Base-by-base conservation (phyloP, 768 basidiomycete species). In the Naganishia antarctica region DNA sequence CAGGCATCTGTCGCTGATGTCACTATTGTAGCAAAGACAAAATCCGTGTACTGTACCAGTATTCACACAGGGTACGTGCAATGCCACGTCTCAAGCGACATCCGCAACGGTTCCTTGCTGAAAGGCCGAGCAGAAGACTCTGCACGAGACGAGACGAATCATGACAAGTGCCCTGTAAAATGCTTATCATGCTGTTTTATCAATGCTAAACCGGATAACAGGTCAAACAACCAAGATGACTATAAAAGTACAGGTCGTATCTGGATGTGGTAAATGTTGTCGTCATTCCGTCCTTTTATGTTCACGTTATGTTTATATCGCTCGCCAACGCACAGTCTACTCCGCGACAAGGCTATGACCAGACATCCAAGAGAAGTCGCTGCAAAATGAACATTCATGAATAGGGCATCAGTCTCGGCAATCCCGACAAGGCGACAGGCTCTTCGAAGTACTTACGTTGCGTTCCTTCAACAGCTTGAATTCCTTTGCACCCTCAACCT, bases 381-480 rank as follows among this genome's bases (percentile, higher is more conserved):
- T 67, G 57, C 31, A 46, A 32, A 47, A 4, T 15, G 25, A 21
- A 37, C 3, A 23, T 26, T 16, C 25, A 6, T 3, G 0, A 11
- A 48, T 18, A 23, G 15, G n/a, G n/a, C n/a, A n/a, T n/a, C n/a
- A n/a, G n/a, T n/a, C n/a, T 21, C 44, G 16, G 11, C n/a, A 13
- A 48, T n/a, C n/a, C 13, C 28, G 25, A 48, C 34, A 28, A 12
- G 28, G 45, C 11, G 18, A 77, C 76, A 72, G 15, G 34, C 8
- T 37, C 34, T 37, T 7, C 34, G 34, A 15, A 37, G 15, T 7
- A 15, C 34, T 37, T 67, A 77, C 76, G 63, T 77, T 75, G 45
- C 76, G 67, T 78, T 98, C 96, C 82, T 99, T 99, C 79, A 99
- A 80, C 70, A 91, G 78, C 80, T 98, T 99, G 67, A 96, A 78